Conservation (phyloP, 2,329 filamentous ascomycete genomes). For the Tolypocladium cylindrosporum region DNA sequence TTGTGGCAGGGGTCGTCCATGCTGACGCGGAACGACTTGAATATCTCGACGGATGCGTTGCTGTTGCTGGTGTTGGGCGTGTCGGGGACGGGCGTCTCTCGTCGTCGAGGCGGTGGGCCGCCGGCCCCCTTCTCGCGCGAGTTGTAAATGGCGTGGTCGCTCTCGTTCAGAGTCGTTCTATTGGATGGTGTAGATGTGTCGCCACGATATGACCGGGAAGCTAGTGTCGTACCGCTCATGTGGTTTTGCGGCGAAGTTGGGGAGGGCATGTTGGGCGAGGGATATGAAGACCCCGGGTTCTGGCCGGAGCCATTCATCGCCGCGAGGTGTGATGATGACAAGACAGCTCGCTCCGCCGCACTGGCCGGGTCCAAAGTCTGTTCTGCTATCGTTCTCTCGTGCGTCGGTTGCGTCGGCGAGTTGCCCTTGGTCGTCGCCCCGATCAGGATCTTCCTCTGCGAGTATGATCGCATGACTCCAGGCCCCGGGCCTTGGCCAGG, state of each 20-base stretch:
- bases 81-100: slow-evolving; percentile 53
- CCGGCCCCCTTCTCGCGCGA: slow-evolving; percentile 17
- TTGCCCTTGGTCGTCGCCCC: slow-evolving; percentile 64
- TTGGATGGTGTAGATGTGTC: slow-evolving; percentile 44
- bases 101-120: slow-evolving; percentile 39
- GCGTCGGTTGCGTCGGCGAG: slow-evolving; percentile 63
- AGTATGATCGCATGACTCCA: slow-evolving; percentile 61
- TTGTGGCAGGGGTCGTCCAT: slow-evolving; percentile 98
- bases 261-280: slow-evolving; percentile 59
- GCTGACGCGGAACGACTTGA: slow-evolving; percentile 96
- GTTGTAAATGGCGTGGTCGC: slow-evolving; percentile 26
- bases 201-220: slow-evolving; percentile 48
- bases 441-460: slow-evolving; percentile 65
- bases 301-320: slow-evolving; percentile 57
- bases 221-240: slow-evolving; percentile 46
- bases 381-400: slow-evolving; percentile 55
- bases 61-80: slow-evolving; percentile 45
- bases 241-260: slow-evolving; percentile 56
- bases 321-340: slow-evolving; percentile 59
- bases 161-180: slow-evolving; percentile 45
- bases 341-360: slow-evolving; percentile 55
- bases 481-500: slow-evolving; percentile 34
- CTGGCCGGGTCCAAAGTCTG: slow-evolving; percentile 58
- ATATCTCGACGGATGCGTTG: slow-evolving; percentile 74
- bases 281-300: slow-evolving; percentile 41